Conservation (phyloP, 768 basidiomycete species). For the Hygrocybe punicea region DNA sequence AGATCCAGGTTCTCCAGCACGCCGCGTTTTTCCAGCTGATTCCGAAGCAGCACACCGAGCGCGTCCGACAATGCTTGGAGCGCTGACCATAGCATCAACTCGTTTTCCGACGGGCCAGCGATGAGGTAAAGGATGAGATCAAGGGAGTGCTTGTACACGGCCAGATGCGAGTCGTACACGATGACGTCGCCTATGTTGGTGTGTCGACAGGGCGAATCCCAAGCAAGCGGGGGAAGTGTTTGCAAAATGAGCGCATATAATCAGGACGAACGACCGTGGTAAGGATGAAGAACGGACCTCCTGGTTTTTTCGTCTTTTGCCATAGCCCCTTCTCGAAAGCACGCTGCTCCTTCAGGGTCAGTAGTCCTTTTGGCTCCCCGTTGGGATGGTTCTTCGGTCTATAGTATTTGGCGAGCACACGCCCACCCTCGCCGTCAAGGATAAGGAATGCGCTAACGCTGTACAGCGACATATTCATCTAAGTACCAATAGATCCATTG, state of each 20-base stretch:
- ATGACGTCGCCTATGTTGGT: constrained; percentile 78
- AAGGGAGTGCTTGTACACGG: constrained; percentile 89
- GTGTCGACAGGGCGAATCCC: not conserved
- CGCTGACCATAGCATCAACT: constrained; percentile 89
- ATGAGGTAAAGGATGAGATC: constrained; percentile 95
- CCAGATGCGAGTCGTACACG: constrained; percentile 84
- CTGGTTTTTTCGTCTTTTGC: constrained; percentile 92
- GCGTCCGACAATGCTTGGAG: constrained; percentile 85
- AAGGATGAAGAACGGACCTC: constrained; percentile 52
- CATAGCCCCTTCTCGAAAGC: constrained; percentile 93
- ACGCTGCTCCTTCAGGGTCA: constrained; percentile 85
- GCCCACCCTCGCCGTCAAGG: constrained; percentile 92
- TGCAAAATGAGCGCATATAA: not conserved
- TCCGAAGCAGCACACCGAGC: constrained; percentile 77
- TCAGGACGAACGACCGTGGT: not conserved
- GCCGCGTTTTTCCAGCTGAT: constrained; percentile 91
- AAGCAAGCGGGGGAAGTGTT: too few species aligned
- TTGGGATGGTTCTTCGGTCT: constrained; percentile 62
- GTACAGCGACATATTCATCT: constrained; percentile 89
- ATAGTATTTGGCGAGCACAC: constrained; percentile 96
- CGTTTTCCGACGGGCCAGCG: constrained; percentile 85
- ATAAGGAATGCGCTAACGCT: constrained; percentile 83
- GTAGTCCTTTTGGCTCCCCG: constrained; percentile 59
- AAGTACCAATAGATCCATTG: too few species aligned
- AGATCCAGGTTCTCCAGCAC: constrained; percentile 93